phyloP scores from a whole-genome alignment of 768 basidiomycete species.

The Galerina marginata region DNA sequence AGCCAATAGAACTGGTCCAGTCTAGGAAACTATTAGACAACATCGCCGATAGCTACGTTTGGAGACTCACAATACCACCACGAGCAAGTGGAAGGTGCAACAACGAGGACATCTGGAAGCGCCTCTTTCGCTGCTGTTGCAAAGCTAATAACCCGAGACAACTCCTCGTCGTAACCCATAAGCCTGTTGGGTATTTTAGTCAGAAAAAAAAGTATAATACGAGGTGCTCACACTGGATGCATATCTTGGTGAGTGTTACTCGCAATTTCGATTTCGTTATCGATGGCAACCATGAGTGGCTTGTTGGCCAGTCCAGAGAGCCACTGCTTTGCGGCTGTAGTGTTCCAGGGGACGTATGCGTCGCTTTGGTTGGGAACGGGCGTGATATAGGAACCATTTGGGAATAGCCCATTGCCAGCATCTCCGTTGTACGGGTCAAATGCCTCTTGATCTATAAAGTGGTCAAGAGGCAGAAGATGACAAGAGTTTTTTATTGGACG shows the following conservation, averaged over 20 bases:
- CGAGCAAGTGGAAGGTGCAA: conserved; percentile 51
- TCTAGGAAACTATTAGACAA: conserved; percentile 33
- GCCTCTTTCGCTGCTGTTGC: conserved; percentile 47
- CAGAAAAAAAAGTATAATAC: not conserved
- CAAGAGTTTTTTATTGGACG: not conserved
- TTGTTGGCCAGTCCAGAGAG: conserved; percentile 51
- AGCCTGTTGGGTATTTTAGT: conserved; percentile 31
- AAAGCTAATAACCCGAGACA: conserved; percentile 48
- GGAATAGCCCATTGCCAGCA: conserved; percentile 52
- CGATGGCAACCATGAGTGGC: conserved; percentile 52
- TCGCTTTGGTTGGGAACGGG: conserved; percentile 39
- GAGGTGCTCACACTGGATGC: conserved; percentile 48
- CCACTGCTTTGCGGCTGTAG: conserved; percentile 49
- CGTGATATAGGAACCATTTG: conserved; percentile 51
- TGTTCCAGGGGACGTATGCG: conserved; percentile 56
- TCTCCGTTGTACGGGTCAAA: conserved; percentile 57
- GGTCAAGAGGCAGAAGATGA: not conserved
- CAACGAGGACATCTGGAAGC: conserved; percentile 48
- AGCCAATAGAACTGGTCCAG: conserved; percentile 57
- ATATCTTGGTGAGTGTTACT: conserved; percentile 59
- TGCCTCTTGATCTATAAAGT: conserved; percentile 40
- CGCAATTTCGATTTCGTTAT: conserved; percentile 65
- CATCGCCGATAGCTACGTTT: not conserved
- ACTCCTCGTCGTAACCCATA: conserved; percentile 57
- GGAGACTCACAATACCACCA: conserved; percentile 49